phyloP scores from a whole-genome alignment of 83 land plant genomes.

The Diphasiastrum complanatum region DNA sequence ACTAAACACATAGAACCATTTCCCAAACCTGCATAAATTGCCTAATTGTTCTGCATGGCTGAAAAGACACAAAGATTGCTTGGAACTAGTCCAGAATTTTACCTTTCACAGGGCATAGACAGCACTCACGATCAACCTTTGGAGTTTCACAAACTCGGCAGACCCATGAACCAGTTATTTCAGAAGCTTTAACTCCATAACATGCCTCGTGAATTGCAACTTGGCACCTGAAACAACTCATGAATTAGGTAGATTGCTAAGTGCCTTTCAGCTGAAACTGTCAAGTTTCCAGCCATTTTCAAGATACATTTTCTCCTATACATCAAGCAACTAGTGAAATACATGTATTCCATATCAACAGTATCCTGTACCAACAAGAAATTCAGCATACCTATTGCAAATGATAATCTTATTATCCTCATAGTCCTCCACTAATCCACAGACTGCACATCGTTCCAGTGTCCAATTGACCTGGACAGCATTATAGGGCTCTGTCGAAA shows the following conservation, averaged over 20 bases:
- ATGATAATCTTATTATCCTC: conserved; percentile 21
- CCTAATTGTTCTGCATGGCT: no score
- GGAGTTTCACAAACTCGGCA: conserved; percentile 24
- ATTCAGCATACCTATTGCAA: conserved; percentile 4
- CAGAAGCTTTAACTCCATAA: conserved; percentile 23
- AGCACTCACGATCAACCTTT: conserved; percentile 14
- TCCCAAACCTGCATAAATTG: no score
- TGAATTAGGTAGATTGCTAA: no score
- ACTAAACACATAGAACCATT: no score
- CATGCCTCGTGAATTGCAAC: conserved; percentile 24
- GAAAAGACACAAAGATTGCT: no score
- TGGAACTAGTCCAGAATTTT: no score
- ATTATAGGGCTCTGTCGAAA: conserved; percentile 15
- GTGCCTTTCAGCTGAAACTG: no score
- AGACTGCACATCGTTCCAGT: conserved; percentile 25
- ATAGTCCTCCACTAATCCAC: conserved; percentile 24
- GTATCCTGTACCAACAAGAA: background rate
- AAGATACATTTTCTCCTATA: no score
- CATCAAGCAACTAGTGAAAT: background rate
- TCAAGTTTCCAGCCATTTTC: no score
- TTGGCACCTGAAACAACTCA: conserved; percentile 20
- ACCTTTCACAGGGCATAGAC: conserved; percentile 21
- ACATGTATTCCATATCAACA: background rate
- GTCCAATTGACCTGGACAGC: conserved; percentile 21
- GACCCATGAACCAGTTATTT: conserved; percentile 16